Evolutionary conservation across 2,329 filamentous ascomycete species (phyloP), one percentile per base, ranked within the genome.

Genomic region (Colletotrichum tofieldiae): DNA sequence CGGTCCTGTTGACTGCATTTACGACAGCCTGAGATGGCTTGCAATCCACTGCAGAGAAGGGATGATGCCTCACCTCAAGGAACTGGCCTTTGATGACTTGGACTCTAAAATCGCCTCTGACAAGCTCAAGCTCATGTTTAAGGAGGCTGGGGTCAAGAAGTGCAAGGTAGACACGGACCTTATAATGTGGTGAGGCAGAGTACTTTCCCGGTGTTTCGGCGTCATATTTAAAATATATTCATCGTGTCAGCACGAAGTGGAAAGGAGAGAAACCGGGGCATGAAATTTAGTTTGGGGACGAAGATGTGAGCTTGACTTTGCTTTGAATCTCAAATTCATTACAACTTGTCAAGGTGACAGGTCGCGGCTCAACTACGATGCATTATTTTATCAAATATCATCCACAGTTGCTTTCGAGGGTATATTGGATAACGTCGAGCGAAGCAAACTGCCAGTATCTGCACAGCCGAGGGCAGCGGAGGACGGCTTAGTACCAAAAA

Each of bases 241-340:
- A 32, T 32, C 18, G 3, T n/a, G 20, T n/a, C 43, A 47, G 16
- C 14, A 16, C 3, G 39, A 16, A 43, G 4, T 32, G 29, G 29
- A 32, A 32, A 32, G 29, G 4, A 43, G 12, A 5, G 39, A 16
- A 14, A 43, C 14, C 18, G 39, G 2, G 23, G 3, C 12, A 26
- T 6, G 29, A 6, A 4, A 14, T 5, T 26, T 16, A 2, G 5
- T 14, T 8, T 14, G 23, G 0, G 0, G 7, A 26, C 26, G 2
- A 2, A 23, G 45, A 3, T 14, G 26, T 12, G 8, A 32, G 4
- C 6, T 32, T 32, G 29, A 32, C 29, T 4, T 32, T 32, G 29
- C 29, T 32, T 32, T 32, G 29, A 32, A 32, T 32, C 6, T 32
- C 29, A 32, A 32, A 3, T 32, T 6, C 4, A 32, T 32, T 6